Percentiles rank a stretch among this genome's conserved stretches.
phyloP scores from a whole-genome alignment of 176 grass and related monocot species.

The Tillandsia leiboldiana region DNA sequence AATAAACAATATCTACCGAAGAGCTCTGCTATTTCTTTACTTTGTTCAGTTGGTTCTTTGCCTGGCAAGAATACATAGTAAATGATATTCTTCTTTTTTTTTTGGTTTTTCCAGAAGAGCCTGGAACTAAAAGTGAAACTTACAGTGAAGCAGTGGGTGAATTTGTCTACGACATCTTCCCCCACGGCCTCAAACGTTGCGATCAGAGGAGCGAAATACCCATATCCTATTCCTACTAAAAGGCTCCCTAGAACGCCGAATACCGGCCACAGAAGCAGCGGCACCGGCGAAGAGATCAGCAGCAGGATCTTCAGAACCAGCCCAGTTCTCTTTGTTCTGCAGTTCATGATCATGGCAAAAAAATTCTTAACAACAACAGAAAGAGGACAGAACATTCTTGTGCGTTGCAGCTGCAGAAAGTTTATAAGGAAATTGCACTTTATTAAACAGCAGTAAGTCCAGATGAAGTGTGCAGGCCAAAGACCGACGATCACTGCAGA shows the following conservation, averaged over 20 bases:
- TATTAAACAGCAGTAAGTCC: constrained; percentile 76
- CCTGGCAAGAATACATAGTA: no score
- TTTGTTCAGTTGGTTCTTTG: no score
- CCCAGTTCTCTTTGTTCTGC: constrained; percentile 60
- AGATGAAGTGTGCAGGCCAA: constrained; percentile 81
- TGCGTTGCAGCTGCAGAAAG: not conserved
- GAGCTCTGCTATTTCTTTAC: no score
- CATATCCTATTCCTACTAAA: constrained; percentile 60
- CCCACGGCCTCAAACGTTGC: constrained; percentile 72
- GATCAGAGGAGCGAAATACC: constrained; percentile 52
- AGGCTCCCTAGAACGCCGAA: constrained; percentile 48
- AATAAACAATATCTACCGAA: no score
- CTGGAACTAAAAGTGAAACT: not conserved
- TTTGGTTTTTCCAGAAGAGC: no score
- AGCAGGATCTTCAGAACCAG: constrained; percentile 50
- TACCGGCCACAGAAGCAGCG: constrained; percentile 41
- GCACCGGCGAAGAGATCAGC: constrained; percentile 28
- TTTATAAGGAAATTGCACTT: constrained; percentile 38
- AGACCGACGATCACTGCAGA: constrained; percentile 53
- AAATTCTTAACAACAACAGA: not conserved
- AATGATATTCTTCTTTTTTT: no score
- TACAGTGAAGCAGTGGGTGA: constrained; percentile 63
- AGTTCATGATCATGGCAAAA: not conserved
- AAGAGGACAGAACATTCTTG: not conserved
- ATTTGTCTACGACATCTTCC: constrained; percentile 40